Evolutionary conservation across 2,329 filamentous ascomycete genomes (phyloP).

Genomic region (Nigrospora osmanthi): DNA sequence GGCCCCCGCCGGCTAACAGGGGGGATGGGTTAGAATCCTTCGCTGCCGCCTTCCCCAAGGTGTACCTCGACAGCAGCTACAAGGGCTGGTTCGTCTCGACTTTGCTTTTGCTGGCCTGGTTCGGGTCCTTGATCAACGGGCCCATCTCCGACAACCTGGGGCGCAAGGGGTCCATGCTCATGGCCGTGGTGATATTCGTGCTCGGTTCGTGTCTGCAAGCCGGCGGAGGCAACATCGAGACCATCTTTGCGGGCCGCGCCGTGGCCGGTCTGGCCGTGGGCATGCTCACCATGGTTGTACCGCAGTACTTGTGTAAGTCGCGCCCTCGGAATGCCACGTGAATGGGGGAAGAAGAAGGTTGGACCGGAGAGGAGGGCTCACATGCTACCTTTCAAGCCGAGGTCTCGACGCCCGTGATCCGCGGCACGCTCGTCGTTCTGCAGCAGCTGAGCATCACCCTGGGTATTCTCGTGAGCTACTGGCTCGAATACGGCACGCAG

Average conservation of each 20-base stretch:
- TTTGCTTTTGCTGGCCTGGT: conserved; percentile 37
- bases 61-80: conserved; percentile 34
- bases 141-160: conserved; percentile 26
- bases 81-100: conserved; percentile 47
- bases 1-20: not conserved
- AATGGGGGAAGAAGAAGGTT: not conserved
- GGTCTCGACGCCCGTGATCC: conserved; percentile 38
- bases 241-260: conserved; percentile 32
- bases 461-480: conserved; percentile 34
- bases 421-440: conserved; percentile 36
- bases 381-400: conserved; percentile 38
- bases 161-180: conserved; percentile 25
- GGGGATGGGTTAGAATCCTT: conserved; percentile 28
- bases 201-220: conserved; percentile 19
- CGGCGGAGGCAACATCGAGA: conserved; percentile 27
- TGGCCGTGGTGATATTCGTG: conserved; percentile 17
- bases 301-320: conserved; percentile 15
- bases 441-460: conserved; percentile 34
- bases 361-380: conserved; percentile 5
- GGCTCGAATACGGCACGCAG: conserved; percentile 32
- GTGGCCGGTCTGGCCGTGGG: conserved; percentile 36
- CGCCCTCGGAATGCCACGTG: conserved; percentile 8
- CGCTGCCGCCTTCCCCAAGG: conserved; percentile 17
- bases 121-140: conserved; percentile 37
- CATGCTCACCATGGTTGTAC: conserved; percentile 25